These are phyloP conservation scores for Leccinum barrowsii DNA, from an alignment of 768 basidiomycete species.

Conservation along the genomic window DNA sequence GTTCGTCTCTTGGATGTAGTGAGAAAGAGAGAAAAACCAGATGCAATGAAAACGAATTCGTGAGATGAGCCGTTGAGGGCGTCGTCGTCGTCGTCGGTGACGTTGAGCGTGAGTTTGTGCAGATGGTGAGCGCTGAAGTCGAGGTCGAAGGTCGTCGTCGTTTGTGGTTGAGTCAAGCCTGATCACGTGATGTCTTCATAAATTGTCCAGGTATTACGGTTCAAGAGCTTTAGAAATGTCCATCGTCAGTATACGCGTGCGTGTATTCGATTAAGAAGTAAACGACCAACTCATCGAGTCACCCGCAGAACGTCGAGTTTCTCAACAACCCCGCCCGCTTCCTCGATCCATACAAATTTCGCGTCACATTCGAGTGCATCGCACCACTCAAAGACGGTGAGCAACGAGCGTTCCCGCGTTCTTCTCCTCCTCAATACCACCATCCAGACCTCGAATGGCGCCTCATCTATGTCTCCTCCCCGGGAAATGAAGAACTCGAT, in stretches of 20 bases:
- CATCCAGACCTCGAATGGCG: conserved; percentile 91
- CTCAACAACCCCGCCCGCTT: conserved; percentile 93
- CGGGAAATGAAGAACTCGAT: conserved; percentile 86
- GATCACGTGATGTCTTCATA: conserved; percentile 3
- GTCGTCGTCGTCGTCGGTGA: not conserved
- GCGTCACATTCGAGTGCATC: conserved; percentile 97
- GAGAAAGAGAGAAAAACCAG: conserved; percentile 6
- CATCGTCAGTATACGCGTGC: conserved; percentile 65
- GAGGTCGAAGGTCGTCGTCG: not conserved
- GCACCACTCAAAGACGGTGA: conserved; percentile 85
- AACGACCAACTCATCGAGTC: not conserved
- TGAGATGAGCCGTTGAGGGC: not conserved
- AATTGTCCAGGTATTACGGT: too few species aligned
- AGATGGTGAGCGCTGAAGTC: not conserved
- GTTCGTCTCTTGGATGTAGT: conserved; percentile 3
- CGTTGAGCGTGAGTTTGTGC: not conserved
- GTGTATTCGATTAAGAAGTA: conserved; percentile 13
- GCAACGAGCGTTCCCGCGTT: not conserved
- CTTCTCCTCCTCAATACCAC: not conserved
- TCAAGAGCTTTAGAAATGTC: conserved; percentile 44
- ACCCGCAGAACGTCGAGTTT: conserved; percentile 78
- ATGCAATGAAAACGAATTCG: conserved; percentile 4
- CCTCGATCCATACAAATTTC: conserved; percentile 86
- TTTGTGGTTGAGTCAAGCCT: not conserved
- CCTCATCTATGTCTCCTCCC: conserved; percentile 94